Percentiles rank a stretch among this genome's conserved stretches.
These are phyloP conservation scores for Metschnikowia matae DNA, from an alignment of 805 yeast species.

Conservation along the genomic window DNA sequence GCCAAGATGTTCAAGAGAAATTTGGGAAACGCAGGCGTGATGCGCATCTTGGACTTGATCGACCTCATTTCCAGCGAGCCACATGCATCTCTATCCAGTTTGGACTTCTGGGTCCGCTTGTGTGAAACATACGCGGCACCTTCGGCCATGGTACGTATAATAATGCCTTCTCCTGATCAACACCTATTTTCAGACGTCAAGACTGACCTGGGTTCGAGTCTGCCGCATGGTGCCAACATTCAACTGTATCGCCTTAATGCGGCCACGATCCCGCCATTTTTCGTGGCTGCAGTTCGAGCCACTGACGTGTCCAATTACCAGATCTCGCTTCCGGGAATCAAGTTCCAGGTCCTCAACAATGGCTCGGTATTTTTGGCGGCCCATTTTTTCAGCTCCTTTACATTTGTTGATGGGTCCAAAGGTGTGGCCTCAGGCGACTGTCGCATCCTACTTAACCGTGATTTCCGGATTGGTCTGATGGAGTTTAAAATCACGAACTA, in stretches of 20 bases:
- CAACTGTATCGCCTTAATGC: slow-evolving; percentile 60
- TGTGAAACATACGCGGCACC: slow-evolving; percentile 32
- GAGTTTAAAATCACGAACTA: slow-evolving; percentile 46
- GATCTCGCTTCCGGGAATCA: slow-evolving; percentile 33
- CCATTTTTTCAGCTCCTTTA: slow-evolving; percentile 23
- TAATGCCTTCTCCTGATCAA: slow-evolving; percentile 18
- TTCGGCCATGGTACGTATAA: slow-evolving; percentile 26
- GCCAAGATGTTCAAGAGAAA: slow-evolving; percentile 35
- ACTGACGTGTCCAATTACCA: slow-evolving; percentile 33
- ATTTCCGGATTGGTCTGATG: slow-evolving; percentile 65
- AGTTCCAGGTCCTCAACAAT: slow-evolving; percentile 38
- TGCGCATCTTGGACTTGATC: slow-evolving; percentile 36
- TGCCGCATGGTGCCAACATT: background rate
- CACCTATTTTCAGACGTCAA: background rate
- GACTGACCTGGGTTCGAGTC: background rate
- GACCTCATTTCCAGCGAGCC: slow-evolving; percentile 37
- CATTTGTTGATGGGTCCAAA: slow-evolving; percentile 67
- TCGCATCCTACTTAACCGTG: slow-evolving; percentile 58
- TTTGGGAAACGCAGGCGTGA: slow-evolving; percentile 40
- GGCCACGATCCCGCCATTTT: slow-evolving; percentile 61
- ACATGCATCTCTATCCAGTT: slow-evolving; percentile 22
- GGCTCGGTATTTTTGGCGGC: slow-evolving; percentile 36
- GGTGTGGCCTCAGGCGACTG: slow-evolving; percentile 59
- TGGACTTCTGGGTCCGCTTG: slow-evolving; percentile 37
- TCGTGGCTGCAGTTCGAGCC: slow-evolving; percentile 47